Conservation (phyloP, 192 early-diverging fungal genomes). For the Diversispora eburnea region DNA sequence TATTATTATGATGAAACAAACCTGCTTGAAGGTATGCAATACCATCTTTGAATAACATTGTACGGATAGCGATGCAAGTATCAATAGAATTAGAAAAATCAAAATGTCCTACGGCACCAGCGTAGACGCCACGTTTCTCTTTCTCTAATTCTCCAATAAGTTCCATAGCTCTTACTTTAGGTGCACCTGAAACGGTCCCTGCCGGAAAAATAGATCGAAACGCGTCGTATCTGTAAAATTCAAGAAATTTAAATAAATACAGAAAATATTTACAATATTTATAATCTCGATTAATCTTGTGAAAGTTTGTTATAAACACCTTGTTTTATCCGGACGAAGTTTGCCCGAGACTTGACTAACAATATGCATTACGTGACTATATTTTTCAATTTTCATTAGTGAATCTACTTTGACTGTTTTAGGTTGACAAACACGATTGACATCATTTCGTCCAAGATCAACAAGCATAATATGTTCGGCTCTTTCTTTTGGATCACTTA, state of each 20-base stretch:
- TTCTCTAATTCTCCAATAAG: constrained; percentile 86
- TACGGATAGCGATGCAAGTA: constrained; percentile 97
- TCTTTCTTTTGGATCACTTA: constrained; percentile 92
- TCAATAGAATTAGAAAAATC: constrained; percentile 90
- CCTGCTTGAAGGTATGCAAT: constrained; percentile 91
- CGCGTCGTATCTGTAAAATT: constrained; percentile 66
- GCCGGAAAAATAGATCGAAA: constrained; percentile 98
- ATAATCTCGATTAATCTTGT: too few relatives aligned
- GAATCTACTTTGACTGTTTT: constrained; percentile 90
- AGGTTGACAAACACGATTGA: constrained; percentile 94
- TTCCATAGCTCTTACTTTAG: constrained; percentile 96
- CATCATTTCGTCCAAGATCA: constrained; percentile 97
- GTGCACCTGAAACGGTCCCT: constrained; percentile 96
- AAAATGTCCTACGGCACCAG: constrained; percentile 92
- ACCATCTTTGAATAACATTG: constrained; percentile 97
- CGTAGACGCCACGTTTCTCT: constrained; percentile 90
- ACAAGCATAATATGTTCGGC: constrained; percentile 99
- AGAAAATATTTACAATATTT: not conserved
- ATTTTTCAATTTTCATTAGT: constrained; percentile 95
- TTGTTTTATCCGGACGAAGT: constrained; percentile 83
- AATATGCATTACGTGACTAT: constrained; percentile 99
- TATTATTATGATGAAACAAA: not conserved
- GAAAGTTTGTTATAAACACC: constrained; percentile 16
- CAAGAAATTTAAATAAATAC: not conserved
- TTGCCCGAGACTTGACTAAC: constrained; percentile 93